These are phyloP conservation scores for Malassezia restricta DNA, from an alignment of 1,284 basidiomycete genomes.

Conservation along the genomic window DNA sequence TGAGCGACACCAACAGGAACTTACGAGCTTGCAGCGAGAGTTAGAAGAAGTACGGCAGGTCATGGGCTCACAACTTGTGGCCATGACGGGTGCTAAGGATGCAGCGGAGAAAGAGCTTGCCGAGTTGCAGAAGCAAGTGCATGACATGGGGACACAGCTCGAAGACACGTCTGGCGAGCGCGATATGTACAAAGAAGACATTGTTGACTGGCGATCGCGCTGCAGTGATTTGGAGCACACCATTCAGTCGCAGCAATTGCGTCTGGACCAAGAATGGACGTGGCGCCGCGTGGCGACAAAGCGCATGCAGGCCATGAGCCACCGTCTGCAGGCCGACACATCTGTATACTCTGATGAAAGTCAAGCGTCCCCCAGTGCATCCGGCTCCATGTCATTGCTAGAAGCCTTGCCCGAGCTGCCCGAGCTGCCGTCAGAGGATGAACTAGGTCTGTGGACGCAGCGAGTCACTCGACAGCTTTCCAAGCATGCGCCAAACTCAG, in stretches of 20 bases:
- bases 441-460: conserved; percentile 20
- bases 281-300: conserved; percentile 20
- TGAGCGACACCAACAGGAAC: conserved; percentile 9
- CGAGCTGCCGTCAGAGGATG: conserved; percentile 12
- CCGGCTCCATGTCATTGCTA: neutral
- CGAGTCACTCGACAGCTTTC: conserved; percentile 15
- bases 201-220: conserved; percentile 39
- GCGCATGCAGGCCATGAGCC: conserved; percentile 26
- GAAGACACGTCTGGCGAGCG: conserved; percentile 38
- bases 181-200: conserved; percentile 38
- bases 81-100: conserved; percentile 19
- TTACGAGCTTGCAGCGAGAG: conserved; percentile 8
- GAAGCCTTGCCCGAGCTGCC: conserved; percentile 8
- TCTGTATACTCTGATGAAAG: neutral
- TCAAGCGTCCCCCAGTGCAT: neutral
- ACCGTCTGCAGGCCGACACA: conserved; percentile 16
- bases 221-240: conserved; percentile 37
- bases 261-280: conserved; percentile 25
- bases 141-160: conserved; percentile 16
- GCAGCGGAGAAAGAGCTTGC: conserved; percentile 11
- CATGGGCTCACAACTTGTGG: conserved; percentile 6
- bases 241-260: conserved; percentile 25
- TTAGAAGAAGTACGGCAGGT: conserved; percentile 14
- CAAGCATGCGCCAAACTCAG: conserved; percentile 5
- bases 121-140: conserved; percentile 17